phyloP scores from a whole-genome alignment of 176 grass and related monocot genomes.

The Paspalum notatum region DNA sequence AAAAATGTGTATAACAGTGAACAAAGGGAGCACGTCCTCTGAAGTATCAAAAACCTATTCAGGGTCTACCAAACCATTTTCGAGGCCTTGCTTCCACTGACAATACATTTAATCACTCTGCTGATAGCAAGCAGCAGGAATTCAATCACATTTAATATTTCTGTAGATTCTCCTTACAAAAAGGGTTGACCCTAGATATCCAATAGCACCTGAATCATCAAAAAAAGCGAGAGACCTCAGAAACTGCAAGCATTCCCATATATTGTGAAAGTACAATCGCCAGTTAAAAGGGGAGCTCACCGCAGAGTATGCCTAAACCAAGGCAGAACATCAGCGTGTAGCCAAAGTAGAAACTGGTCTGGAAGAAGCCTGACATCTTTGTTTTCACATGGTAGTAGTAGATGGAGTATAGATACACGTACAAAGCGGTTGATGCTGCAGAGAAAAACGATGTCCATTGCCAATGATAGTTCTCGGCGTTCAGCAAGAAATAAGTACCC shows the following conservation, averaged over 20 bases:
- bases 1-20: slow-evolving; percentile 30
- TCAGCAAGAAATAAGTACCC: slow-evolving; percentile 86
- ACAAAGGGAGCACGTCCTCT: slow-evolving; percentile 19
- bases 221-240: background rate
- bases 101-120: slow-evolving; percentile 27
- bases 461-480: slow-evolving; percentile 89
- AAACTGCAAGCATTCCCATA: background rate
- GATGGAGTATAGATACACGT: slow-evolving; percentile 80
- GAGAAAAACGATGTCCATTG: slow-evolving; percentile 85
- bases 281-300: slow-evolving; percentile 37
- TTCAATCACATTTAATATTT: slow-evolving; percentile 78
- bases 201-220: slow-evolving; percentile 62
- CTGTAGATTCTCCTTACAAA: slow-evolving; percentile 85
- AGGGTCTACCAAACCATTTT: slow-evolving; percentile 43
- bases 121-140: slow-evolving; percentile 2
- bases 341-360: slow-evolving; percentile 90
- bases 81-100: slow-evolving; percentile 23
- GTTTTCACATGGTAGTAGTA: slow-evolving; percentile 87
- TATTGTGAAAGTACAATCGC: background rate
- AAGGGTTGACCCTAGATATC: slow-evolving; percentile 70
- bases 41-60: slow-evolving; percentile 43
- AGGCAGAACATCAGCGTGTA: slow-evolving; percentile 92
- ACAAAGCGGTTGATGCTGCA: slow-evolving; percentile 73
- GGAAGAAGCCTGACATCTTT: slow-evolving; percentile 94
- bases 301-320: slow-evolving; percentile 78